phyloP scores from a whole-genome alignment of 2,329 filamentous ascomycete genomes.

The Pseudogymnoascus sp. region DNA sequence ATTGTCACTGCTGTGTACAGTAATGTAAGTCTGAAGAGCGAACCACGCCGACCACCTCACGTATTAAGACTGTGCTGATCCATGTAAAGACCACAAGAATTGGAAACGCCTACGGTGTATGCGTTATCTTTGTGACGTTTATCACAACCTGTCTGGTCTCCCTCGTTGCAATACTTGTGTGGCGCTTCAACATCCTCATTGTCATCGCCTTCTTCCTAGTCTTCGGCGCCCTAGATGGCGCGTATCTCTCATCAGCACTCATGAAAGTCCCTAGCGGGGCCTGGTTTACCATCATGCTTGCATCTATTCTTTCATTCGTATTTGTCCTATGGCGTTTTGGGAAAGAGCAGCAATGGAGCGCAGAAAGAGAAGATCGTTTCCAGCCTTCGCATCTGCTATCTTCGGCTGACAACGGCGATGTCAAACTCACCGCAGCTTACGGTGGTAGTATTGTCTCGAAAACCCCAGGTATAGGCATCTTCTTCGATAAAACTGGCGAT shows the following conservation, averaged over 20 bases:
- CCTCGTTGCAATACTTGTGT: constrained; percentile 63
- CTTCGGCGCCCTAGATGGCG: constrained; percentile 59
- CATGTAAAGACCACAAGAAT: constrained; percentile 50
- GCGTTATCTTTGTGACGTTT: constrained; percentile 73
- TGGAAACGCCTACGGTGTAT: constrained; percentile 70
- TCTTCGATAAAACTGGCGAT: constrained; percentile 69
- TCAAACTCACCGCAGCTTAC: constrained; percentile 33
- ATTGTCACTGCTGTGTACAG: constrained; percentile 67
- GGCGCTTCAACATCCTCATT: constrained; percentile 53
- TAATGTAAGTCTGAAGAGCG: constrained; percentile 39
- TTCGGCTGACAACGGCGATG: constrained; percentile 27
- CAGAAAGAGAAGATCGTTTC: constrained; percentile 56
- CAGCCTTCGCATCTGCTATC: constrained; percentile 38
- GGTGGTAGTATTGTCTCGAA: constrained; percentile 35
- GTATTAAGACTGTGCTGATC: constrained; percentile 8
- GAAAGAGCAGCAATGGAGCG: constrained; percentile 68
- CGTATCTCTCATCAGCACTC: constrained; percentile 61
- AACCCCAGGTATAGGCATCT: constrained; percentile 57
- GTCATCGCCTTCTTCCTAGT: constrained; percentile 54
- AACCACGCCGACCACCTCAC: not conserved
- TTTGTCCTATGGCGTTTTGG: constrained; percentile 73
- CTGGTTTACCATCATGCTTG: constrained; percentile 67
- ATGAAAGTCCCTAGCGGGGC: constrained; percentile 68
- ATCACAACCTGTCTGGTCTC: constrained; percentile 69
- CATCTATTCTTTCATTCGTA: constrained; percentile 51